These are phyloP conservation scores for Pythium brassicae DNA, from an alignment of 352 stramenopile species.

Conservation along the genomic window DNA sequence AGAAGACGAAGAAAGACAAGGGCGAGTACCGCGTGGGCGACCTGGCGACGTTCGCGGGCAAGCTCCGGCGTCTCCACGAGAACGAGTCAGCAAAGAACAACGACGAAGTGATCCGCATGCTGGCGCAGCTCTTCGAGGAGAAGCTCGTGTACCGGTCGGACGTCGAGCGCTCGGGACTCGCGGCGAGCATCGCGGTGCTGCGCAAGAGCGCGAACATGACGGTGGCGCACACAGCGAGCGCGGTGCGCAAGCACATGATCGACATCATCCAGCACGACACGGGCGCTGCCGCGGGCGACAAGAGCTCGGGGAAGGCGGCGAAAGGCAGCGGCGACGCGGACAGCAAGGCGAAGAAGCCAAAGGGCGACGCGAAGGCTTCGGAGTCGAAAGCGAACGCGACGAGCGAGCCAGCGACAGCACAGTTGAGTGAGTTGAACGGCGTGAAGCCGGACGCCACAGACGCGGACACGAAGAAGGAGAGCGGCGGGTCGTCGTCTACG, in stretches of 20 bases:
- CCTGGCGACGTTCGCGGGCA: constrained; percentile 44
- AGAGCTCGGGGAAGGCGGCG: constrained; percentile 13
- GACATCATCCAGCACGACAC: constrained; percentile 54
- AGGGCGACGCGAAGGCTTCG: not conserved
- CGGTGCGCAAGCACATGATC: constrained; percentile 77
- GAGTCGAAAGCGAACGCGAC: not conserved
- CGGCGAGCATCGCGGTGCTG: constrained; percentile 57
- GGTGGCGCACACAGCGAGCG: constrained; percentile 63
- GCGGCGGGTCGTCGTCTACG: not conserved
- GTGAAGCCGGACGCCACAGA: not conserved
- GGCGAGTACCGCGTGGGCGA: constrained; percentile 63
- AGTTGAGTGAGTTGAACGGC: not conserved
- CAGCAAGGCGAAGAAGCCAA: constrained; percentile 32
- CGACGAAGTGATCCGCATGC: constrained; percentile 69
- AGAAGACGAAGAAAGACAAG: constrained; percentile 60
- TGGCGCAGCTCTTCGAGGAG: constrained; percentile 66
- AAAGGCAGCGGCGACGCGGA: constrained; percentile 22
- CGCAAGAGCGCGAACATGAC: constrained; percentile 70
- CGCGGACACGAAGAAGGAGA: not conserved
- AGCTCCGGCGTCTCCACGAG: constrained; percentile 50
- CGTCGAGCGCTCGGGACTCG: constrained; percentile 61
- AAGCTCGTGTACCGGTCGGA: constrained; percentile 67
- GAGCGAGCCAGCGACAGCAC: not conserved
- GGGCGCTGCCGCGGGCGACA: constrained; percentile 5
- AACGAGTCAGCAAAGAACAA: constrained; percentile 79